Evolutionary conservation across 1,284 basidiomycete species (phyloP).

Genomic region (Marasmius oreades): DNA sequence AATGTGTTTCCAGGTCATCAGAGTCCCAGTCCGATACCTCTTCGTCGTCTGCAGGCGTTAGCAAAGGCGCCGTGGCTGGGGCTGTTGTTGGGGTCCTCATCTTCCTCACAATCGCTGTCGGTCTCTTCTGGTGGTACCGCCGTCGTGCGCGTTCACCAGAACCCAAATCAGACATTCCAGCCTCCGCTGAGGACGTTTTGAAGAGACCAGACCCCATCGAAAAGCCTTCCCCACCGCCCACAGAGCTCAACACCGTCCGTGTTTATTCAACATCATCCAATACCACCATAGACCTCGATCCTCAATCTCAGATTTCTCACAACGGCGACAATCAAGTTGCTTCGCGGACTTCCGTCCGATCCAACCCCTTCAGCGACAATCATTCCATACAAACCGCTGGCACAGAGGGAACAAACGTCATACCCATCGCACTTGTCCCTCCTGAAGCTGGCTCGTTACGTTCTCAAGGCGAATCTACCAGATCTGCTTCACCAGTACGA

Average conservation of each 20-base stretch:
- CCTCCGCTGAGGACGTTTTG: conserved; percentile 70
- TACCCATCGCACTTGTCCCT: conserved; percentile 78
- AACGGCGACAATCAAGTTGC: conserved; percentile 24
- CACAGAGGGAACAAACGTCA: conserved; percentile 77
- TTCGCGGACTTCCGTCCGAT: conserved; percentile 31
- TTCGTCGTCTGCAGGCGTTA: conserved; percentile 38
- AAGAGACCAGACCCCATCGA: conserved; percentile 75
- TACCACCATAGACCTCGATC: conserved; percentile 57
- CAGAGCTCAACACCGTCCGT: conserved; percentile 39
- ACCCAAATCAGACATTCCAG: conserved; percentile 59
- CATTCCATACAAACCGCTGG: conserved; percentile 76
- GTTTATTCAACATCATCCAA: conserved; percentile 45
- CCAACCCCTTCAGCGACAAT: conserved; percentile 73
- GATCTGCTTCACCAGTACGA: conserved; percentile 47
- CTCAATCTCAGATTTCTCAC: conserved; percentile 38
- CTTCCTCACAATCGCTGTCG: conserved; percentile 49
- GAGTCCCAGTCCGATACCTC: conserved; percentile 20
- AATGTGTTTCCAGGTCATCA: conserved; percentile 37
- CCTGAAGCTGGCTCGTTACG: conserved; percentile 41
- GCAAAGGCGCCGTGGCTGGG: conserved; percentile 70
- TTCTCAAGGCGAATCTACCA: conserved; percentile 26
- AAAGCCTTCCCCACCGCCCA: conserved; percentile 39
- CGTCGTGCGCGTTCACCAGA: conserved; percentile 39
- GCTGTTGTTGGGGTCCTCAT: conserved; percentile 62
- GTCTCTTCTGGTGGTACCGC: conserved; percentile 62